A percentile compares a stretch with the other conserved stretches of the same genome.
Conservation (phyloP, 177 flowering plant species). For the Tripterygium wilfordii region DNA sequence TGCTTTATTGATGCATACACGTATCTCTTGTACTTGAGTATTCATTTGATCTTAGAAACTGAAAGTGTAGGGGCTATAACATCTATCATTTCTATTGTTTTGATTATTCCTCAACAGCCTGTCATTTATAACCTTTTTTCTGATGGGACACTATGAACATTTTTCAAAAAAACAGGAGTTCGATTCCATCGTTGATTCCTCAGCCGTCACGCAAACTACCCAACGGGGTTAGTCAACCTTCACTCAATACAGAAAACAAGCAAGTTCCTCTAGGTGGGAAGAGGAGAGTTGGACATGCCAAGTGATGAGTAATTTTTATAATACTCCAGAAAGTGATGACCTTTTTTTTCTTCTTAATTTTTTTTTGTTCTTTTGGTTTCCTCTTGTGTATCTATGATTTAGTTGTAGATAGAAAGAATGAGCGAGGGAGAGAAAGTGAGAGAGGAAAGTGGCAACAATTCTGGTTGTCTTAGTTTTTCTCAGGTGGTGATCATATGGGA, state of each 20-base stretch:
- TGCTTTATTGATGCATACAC: no score
- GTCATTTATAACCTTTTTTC: not conserved
- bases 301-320: constrained; percentile 27
- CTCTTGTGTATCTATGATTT: constrained; percentile 8
- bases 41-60: no score
- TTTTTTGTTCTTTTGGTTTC: not conserved
- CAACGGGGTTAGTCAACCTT: constrained; percentile 29
- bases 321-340: not conserved
- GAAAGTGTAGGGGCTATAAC: no score
- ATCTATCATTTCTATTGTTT: no score
- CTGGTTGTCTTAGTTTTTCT: constrained; percentile 25
- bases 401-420: constrained; percentile 19
- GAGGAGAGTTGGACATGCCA: constrained; percentile 41
- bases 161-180: constrained; percentile 31
- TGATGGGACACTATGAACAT: not conserved
- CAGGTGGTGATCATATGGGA: constrained; percentile 15
- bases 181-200: constrained; percentile 46
- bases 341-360: constrained; percentile 7
- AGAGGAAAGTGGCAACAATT: constrained; percentile 23
- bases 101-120: no score
- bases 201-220: constrained; percentile 45
- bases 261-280: constrained; percentile 31
- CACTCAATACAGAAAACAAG: constrained; percentile 32
- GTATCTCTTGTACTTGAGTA: no score
- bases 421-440: constrained; percentile 16